Percentiles rank a stretch among this genome's conserved stretches.
phyloP scores from a whole-genome alignment of 441 rosid species.

The Erysimum pusillum region DNA sequence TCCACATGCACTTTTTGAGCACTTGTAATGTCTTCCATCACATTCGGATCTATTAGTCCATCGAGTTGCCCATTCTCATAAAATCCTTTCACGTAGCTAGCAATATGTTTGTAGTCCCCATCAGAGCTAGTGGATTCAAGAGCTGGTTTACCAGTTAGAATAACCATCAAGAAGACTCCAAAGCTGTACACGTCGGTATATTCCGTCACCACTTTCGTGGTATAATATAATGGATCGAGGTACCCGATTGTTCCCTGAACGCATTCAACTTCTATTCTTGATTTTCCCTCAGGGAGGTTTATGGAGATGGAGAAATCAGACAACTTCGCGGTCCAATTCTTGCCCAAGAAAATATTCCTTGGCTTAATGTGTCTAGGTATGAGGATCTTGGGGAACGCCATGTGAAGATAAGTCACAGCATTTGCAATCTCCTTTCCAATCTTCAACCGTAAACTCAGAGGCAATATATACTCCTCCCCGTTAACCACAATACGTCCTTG shows the following conservation, averaged over 20 bases:
- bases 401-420: conserved; percentile 22
- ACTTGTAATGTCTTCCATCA: neutral
- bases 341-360: neutral
- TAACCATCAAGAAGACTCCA: conserved; percentile 25
- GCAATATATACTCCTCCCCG: neutral
- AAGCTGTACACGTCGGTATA: conserved; percentile 27
- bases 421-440: conserved; percentile 13
- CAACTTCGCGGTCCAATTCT: conserved; percentile 13
- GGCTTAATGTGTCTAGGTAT: conserved; percentile 15
- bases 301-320: neutral
- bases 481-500: conserved; percentile 4
- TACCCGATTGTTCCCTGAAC: conserved; percentile 23
- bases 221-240: conserved; percentile 4
- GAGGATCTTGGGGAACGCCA: neutral
- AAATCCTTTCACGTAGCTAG: conserved; percentile 1
- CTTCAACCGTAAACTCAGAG: neutral
- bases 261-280: neutral
- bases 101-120: conserved; percentile 3
- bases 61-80: neutral
- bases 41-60: neutral
- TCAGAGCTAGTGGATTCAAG: neutral
- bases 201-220: neutral
- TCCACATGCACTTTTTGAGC: neutral
- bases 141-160: conserved; percentile 19
- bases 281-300: neutral